Evolutionary conservation across 441 rosid genomes (phyloP).

Genomic region (Gossypium laxum): DNA sequence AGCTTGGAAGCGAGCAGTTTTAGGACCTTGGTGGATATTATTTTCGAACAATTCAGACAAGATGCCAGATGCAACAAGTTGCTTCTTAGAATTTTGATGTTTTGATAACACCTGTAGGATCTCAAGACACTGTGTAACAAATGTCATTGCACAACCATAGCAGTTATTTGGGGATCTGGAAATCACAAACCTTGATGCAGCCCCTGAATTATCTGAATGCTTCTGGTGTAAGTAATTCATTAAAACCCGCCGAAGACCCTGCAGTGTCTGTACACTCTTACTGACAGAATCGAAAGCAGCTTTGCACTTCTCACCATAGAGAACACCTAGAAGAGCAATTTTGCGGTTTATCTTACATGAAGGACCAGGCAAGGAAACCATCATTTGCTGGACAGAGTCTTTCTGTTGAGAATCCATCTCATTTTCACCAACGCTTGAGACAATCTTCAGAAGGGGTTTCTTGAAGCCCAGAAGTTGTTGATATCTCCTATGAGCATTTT

Average conservation of each 20-base stretch:
- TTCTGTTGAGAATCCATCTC: conserved; percentile 99
- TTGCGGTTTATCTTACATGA: conserved; percentile 98
- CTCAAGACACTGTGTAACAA: conserved; percentile 97
- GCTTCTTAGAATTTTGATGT: conserved; percentile 75
- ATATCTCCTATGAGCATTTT: conserved; percentile 99
- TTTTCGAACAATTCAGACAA: conserved; percentile 90
- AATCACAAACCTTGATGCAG: conserved; percentile 76
- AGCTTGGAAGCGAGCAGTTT: conserved; percentile 86
- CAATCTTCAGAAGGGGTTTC: conserved; percentile 97
- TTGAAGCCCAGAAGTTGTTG: conserved; percentile 99
- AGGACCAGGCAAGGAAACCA: conserved; percentile 98
- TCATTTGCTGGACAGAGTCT: conserved; percentile 99
- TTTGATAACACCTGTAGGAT: conserved; percentile 81
- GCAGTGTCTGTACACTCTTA: conserved; percentile 99
- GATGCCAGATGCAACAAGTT: conserved; percentile 88
- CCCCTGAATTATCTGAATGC: conserved; percentile 54
- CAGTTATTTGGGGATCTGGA: conserved; percentile 93
- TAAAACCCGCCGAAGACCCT: conserved; percentile 95
- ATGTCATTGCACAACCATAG: conserved; percentile 96
- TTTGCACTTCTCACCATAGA: conserved; percentile 99
- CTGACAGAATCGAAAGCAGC: conserved; percentile 99
- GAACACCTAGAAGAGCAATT: conserved; percentile 97
- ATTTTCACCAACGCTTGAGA: conserved; percentile 97
- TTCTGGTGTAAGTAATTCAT: conserved; percentile 98
- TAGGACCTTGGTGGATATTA: conserved; percentile 98